A percentile compares a stretch with the other conserved stretches of the same genome.
These are phyloP conservation scores for Xylariales sp. DNA, from an alignment of 2,329 filamentous ascomycete species.

Conservation along the genomic window DNA sequence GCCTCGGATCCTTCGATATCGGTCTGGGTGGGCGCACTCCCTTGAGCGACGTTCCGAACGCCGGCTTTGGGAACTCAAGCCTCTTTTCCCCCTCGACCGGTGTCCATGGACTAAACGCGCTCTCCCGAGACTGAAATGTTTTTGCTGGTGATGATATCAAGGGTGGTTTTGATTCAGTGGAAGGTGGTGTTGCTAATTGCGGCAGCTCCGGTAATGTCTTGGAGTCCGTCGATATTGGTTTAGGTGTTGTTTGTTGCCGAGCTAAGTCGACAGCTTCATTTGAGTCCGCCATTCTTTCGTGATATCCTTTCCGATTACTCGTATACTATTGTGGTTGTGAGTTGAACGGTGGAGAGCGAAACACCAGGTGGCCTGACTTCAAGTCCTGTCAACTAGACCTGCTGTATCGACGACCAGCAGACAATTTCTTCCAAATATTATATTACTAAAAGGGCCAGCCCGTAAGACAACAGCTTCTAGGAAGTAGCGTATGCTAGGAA, in stretches of 20 bases:
- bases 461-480: not conserved
- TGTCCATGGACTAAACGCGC: slow-evolving; percentile 1
- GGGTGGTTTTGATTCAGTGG: not conserved
- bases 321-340: too few species aligned
- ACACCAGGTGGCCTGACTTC: too few species aligned
- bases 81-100: not conserved
- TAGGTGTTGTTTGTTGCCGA: too few species aligned
- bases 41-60: slow-evolving; percentile 13
- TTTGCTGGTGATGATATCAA: slow-evolving; percentile 5
- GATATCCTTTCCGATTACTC: too few species aligned
- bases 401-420: too few species aligned
- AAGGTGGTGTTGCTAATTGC: slow-evolving; percentile 11
- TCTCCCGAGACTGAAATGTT: slow-evolving; percentile 1
- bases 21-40: slow-evolving; percentile 12
- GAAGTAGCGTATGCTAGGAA: not conserved
- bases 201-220: slow-evolving; percentile 24
- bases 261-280: too few species aligned
- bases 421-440: too few species aligned
- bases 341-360: too few species aligned
- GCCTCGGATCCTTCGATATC: slow-evolving; percentile 19
- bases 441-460: slow-evolving; percentile 3
- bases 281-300: too few species aligned
- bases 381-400: too few species aligned
- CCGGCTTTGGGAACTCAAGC: slow-evolving; percentile 2
- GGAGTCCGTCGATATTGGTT: too few species aligned